Evolutionary conservation across 2,329 filamentous ascomycete species (phyloP).

Genomic region (Emmonsia crescens): DNA sequence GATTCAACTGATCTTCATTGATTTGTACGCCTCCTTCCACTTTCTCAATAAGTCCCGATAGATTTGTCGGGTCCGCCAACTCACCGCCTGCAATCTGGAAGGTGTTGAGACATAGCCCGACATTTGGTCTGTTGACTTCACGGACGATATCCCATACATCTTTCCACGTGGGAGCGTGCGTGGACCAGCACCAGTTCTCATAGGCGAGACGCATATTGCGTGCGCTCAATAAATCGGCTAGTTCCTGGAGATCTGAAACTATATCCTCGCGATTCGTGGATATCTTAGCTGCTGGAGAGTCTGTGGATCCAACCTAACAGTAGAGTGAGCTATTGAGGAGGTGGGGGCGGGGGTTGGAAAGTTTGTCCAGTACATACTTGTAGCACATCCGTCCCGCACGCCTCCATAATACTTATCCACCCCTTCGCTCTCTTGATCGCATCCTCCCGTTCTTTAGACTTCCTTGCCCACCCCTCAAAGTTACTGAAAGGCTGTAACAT

Average conservation of each 20-base stretch:
- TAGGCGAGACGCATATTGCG: slow-evolving; percentile 56
- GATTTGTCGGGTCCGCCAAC: slow-evolving; percentile 59
- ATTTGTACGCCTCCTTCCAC: neutral
- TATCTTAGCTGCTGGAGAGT: slow-evolving; percentile 47
- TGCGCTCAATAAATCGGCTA: slow-evolving; percentile 51
- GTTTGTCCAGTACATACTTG: slow-evolving; percentile 41
- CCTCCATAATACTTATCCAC: slow-evolving; percentile 63
- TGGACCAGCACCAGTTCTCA: slow-evolving; percentile 77
- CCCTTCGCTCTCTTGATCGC: slow-evolving; percentile 53
- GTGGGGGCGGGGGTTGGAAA: neutral
- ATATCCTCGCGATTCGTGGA: slow-evolving; percentile 41
- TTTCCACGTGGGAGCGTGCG: slow-evolving; percentile 56
- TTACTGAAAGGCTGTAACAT: slow-evolving; percentile 68
- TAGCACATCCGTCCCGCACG: slow-evolving; percentile 57
- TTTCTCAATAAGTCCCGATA: slow-evolving; percentile 46
- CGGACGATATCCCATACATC: slow-evolving; percentile 59
- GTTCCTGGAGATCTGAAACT: slow-evolving; percentile 50
- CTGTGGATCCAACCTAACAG: slow-evolving; percentile 50
- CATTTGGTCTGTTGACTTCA: slow-evolving; percentile 51
- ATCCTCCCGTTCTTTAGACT: slow-evolving; percentile 47
- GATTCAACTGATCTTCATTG: slow-evolving; percentile 36
- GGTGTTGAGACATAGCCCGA: slow-evolving; percentile 66
- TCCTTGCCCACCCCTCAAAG: slow-evolving; percentile 62
- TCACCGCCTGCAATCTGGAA: slow-evolving; percentile 66
- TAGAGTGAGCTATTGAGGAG: neutral